A percentile compares a stretch with the other conserved stretches of the same genome.
Conservation (phyloP, 352 stramenopile species). For the Phytophthora gonapodyides region DNA sequence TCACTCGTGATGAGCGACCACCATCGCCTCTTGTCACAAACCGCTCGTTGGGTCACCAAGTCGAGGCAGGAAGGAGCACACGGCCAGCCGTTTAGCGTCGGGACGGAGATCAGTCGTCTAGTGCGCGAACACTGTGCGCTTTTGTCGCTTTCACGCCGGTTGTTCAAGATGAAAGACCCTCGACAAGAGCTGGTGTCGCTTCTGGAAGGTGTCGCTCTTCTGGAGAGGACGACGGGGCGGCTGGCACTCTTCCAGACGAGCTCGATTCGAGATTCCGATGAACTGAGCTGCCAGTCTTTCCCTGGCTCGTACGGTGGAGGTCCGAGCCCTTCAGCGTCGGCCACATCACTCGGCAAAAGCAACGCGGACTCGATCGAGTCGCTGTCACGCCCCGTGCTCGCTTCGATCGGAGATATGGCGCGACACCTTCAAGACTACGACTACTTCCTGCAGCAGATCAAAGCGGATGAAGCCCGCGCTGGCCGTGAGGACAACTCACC, state of each 20-base stretch:
- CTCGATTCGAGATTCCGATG: constrained; percentile 1
- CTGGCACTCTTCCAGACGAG: constrained; percentile 39
- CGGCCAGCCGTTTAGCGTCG: constrained; percentile 33
- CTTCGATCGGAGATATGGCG: constrained; percentile 56
- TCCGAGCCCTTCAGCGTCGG: constrained; percentile 12
- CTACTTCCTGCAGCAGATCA: constrained; percentile 47
- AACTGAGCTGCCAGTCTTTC: constrained; percentile 20
- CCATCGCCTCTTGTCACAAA: constrained; percentile 61
- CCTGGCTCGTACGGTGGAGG: constrained; percentile 1
- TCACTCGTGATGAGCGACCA: constrained; percentile 82
- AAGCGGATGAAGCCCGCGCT: constrained; percentile 8
- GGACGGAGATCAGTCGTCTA: constrained; percentile 52
- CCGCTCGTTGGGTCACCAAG: constrained; percentile 52
- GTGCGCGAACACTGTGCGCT: constrained; percentile 63
- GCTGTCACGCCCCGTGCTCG: constrained; percentile 46
- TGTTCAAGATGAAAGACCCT: constrained; percentile 64
- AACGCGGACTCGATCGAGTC: constrained; percentile 21
- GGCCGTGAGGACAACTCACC: constrained; percentile 13
- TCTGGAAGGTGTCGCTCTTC: constrained; percentile 58
- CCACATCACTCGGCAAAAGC: constrained; percentile 16
- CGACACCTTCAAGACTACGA: constrained; percentile 71
- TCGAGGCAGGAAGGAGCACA: constrained; percentile 22
- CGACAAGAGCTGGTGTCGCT: constrained; percentile 52
- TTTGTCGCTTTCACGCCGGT: constrained; percentile 44
- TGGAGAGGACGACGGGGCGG: constrained; percentile 38